Percentiles rank a stretch among this genome's conserved stretches.
Conservation (phyloP, 23 red algal genomes). For the Gracilaria caudata region DNA sequence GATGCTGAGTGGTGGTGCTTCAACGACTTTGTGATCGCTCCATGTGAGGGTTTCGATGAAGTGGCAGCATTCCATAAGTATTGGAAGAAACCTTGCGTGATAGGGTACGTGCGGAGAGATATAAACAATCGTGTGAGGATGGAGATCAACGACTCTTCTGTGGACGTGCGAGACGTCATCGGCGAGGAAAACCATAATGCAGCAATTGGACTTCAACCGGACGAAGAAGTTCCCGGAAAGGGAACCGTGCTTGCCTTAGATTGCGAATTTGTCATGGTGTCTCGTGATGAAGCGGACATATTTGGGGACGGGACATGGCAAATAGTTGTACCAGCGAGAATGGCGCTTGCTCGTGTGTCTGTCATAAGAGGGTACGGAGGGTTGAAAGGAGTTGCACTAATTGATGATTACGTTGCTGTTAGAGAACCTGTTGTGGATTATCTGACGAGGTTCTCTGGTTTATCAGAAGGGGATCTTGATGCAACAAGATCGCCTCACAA, state of each 20-base stretch:
- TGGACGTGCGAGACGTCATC: conserved; percentile 62
- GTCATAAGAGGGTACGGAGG: conserved; percentile 80
- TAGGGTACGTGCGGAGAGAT: conserved; percentile 81
- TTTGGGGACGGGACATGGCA: conserved; percentile 61
- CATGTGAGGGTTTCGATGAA: conserved; percentile 61
- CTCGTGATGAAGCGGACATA: conserved; percentile 83
- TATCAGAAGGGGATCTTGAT: conserved; percentile 78
- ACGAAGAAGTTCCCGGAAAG: conserved; percentile 53
- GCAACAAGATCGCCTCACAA: conserved; percentile 54
- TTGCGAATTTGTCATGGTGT: conserved; percentile 90
- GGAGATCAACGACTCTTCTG: neutral
- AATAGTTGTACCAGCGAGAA: conserved; percentile 76
- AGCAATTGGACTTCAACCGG: conserved; percentile 51
- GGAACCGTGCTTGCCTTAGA: conserved; percentile 86
- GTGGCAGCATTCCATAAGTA: conserved; percentile 71
- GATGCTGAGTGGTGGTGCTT: conserved; percentile 87
- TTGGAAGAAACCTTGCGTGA: conserved; percentile 80
- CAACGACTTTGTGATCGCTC: conserved; percentile 95
- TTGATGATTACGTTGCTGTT: conserved; percentile 92
- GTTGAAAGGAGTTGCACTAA: conserved; percentile 55
- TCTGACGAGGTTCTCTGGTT: conserved; percentile 84
- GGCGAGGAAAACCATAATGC: conserved; percentile 57
- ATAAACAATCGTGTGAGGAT: conserved; percentile 34
- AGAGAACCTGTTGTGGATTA: conserved; percentile 85
- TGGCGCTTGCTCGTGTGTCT: conserved; percentile 84